Percentiles rank a stretch among this genome's conserved stretches.
These are phyloP conservation scores for Sequoiadendron giganteum DNA, from an alignment of 75 land plant genomes.

Conservation along the genomic window DNA sequence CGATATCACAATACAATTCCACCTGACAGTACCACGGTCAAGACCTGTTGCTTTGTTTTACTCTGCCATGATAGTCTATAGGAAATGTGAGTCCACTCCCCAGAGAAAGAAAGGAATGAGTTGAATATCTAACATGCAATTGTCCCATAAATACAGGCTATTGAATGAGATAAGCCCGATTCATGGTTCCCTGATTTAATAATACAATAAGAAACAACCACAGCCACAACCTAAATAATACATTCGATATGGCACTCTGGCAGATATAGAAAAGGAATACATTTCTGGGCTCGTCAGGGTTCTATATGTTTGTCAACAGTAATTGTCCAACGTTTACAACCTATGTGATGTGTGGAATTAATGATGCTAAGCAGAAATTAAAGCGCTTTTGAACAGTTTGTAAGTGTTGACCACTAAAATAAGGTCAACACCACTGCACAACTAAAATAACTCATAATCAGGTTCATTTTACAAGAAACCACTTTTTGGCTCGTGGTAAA, in stretches of 20 bases:
- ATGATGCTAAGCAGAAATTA: background rate
- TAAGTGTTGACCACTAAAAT: background rate
- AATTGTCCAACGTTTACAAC: background rate
- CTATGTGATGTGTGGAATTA: background rate
- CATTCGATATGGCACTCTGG: background rate
- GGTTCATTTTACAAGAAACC: conserved; percentile 1
- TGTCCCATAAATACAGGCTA: background rate
- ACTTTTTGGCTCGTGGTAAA: background rate
- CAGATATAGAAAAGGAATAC: background rate
- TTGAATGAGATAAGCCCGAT: background rate
- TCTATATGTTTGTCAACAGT: background rate
- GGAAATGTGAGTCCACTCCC: background rate
- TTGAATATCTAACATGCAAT: background rate
- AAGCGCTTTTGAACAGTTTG: background rate
- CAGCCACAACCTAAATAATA: background rate
- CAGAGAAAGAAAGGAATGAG: background rate
- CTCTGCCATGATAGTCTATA: background rate
- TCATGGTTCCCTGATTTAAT: background rate
- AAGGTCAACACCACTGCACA: background rate
- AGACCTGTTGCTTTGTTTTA: background rate
- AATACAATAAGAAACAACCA: background rate
- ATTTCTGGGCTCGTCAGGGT: background rate
- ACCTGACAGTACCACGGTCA: background rate
- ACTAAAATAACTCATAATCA: background rate
- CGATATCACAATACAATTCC: background rate